phyloP scores from a whole-genome alignment of 495 filamentous ascomycete species.

The Umbilicaria muhlenbergii region DNA sequence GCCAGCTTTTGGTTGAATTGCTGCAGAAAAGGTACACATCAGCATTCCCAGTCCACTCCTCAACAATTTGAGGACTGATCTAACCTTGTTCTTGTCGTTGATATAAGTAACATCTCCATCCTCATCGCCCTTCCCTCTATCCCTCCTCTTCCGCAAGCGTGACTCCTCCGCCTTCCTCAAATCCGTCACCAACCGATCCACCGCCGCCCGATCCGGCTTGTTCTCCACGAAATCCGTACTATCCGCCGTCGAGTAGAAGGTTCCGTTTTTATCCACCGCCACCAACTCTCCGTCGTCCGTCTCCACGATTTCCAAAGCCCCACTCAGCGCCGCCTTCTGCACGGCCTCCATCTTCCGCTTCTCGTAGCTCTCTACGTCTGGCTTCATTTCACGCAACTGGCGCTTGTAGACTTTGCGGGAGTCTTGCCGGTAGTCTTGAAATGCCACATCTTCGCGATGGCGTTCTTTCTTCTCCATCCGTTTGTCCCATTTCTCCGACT shows the following conservation, averaged over 20 bases:
- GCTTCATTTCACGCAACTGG: conserved; percentile 50
- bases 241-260: conserved; percentile 78
- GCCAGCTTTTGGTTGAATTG: conserved; percentile 96
- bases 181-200: conserved; percentile 78
- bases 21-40: conserved; percentile 6
- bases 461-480: conserved; percentile 71
- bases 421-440: conserved; percentile 78
- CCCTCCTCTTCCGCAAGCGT: conserved; percentile 67
- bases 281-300: conserved; percentile 87
- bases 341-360: conserved; percentile 71
- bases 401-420: conserved; percentile 86
- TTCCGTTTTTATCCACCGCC: conserved; percentile 78
- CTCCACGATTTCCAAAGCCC: conserved; percentile 83
- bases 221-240: conserved; percentile 67
- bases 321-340: conserved; percentile 62
- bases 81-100: conserved; percentile 87
- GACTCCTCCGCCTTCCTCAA: conserved; percentile 78
- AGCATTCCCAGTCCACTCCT: neutral
- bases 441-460: conserved; percentile 72
- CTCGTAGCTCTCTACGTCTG: conserved; percentile 67
- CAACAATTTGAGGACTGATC: neutral
- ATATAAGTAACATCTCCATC: conserved; percentile 93
- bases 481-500: conserved; percentile 85
- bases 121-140: conserved; percentile 52
- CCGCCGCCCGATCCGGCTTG: conserved; percentile 75